These are phyloP conservation scores for Nothophoma quercina DNA, from an alignment of 2,329 filamentous ascomycete species.

Conservation along the genomic window DNA sequence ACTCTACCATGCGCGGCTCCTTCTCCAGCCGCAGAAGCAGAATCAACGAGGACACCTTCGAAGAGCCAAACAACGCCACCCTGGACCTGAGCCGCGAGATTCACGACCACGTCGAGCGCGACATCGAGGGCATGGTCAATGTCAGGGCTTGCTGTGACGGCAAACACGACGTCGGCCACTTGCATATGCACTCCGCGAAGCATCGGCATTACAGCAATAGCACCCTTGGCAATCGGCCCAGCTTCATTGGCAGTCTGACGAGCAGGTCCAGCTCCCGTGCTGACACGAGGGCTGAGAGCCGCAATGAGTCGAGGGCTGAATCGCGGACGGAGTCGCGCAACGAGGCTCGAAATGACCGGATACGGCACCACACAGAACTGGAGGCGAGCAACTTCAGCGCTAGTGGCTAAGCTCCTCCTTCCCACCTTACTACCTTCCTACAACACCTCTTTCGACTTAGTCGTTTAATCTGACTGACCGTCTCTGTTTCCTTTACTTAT, in stretches of 20 bases:
- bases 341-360: conserved; percentile 36
- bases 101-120: conserved; percentile 78
- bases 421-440: conserved; percentile 19
- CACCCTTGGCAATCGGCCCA: conserved; percentile 33
- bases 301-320: conserved; percentile 15
- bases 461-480: conserved; percentile 44
- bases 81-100: conserved; percentile 80
- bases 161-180: conserved; percentile 64
- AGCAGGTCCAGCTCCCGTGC: conserved; percentile 45
- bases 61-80: conserved; percentile 71
- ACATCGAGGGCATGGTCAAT: conserved; percentile 86
- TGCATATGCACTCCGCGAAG: conserved; percentile 46
- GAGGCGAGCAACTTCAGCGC: conserved; percentile 37
- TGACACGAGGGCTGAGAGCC: conserved; percentile 33
- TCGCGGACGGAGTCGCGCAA: conserved; percentile 21
- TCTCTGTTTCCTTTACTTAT: conserved; percentile 37
- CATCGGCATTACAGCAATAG: conserved; percentile 39
- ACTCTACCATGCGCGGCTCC: conserved; percentile 55
- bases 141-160: conserved; percentile 97
- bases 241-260: conserved; percentile 42
- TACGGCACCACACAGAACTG: conserved; percentile 34
- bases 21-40: conserved; percentile 58
- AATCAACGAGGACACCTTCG: conserved; percentile 51
- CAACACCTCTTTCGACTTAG: conserved; percentile 19
- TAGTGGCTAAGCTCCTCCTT: conserved; percentile 32